Conservation (phyloP, 805 yeast species). For the Suhomyces emberorum region DNA sequence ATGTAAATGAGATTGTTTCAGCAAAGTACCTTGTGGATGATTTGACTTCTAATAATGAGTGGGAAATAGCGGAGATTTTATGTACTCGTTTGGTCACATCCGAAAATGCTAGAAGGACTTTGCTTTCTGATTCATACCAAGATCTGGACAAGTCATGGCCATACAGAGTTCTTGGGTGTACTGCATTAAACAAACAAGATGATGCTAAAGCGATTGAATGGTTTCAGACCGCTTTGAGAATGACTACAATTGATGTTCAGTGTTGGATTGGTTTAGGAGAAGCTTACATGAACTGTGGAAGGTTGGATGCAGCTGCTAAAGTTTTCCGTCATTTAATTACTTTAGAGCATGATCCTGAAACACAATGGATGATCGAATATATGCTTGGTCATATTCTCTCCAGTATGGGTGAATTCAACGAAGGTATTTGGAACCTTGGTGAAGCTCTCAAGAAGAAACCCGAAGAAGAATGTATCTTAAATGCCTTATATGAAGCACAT, state of each 20-base stretch:
- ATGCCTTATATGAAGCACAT: conserved; percentile 55
- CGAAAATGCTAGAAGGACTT: conserved; percentile 52
- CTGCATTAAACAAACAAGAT: conserved; percentile 65
- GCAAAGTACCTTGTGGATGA: conserved; percentile 69
- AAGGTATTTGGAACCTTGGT: conserved; percentile 50
- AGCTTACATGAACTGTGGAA: conserved; percentile 80
- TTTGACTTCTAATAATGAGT: conserved; percentile 65
- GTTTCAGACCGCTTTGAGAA: conserved; percentile 81
- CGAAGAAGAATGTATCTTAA: conserved; percentile 45
- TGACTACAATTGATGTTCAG: conserved; percentile 61
- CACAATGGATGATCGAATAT: conserved; percentile 61
- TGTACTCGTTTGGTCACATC: conserved; percentile 64
- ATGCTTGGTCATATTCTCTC: conserved; percentile 65
- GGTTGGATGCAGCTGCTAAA: conserved; percentile 80
- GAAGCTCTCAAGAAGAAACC: conserved; percentile 43
- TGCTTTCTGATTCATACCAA: conserved; percentile 30
- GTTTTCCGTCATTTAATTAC: conserved; percentile 66
- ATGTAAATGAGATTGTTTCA: conserved; percentile 69
- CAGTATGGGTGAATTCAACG: conserved; percentile 62
- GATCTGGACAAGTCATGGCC: conserved; percentile 69
- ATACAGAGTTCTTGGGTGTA: conserved; percentile 78
- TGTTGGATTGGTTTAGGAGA: conserved; percentile 99
- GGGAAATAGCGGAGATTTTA: conserved; percentile 80
- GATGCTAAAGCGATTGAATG: conserved; percentile 80
- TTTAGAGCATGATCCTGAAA: conserved; percentile 17